Base-by-base conservation (phyloP, 352 stramenopile species). In the Globisporangium uncinulatum region DNA sequence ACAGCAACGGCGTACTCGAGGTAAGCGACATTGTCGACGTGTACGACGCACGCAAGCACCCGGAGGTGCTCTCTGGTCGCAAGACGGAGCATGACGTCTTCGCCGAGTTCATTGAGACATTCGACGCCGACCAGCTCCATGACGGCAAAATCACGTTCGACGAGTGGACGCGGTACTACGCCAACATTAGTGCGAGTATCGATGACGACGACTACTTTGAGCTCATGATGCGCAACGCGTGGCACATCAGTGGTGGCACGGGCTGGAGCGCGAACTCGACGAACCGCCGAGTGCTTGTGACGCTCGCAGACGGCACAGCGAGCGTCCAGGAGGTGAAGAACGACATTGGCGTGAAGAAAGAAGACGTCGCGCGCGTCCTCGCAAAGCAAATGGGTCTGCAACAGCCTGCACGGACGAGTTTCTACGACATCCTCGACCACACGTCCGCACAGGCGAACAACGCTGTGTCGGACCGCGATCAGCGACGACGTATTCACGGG, bases 151-250 rank as follows among this genome's bases (percentile, higher is more conserved):
- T 92, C 39, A 74, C 64, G 20, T 78, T 81, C 20, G 71, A 82
- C 15, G 71, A 83, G 13, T 92, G 79, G 79, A 74, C 77, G 39
- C 72, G 84, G 21, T 98, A 97, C 70, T 98, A 98, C 69, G 66
- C 73, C 4, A 96, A 96, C 61, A 71, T 97, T 29, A 93, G 81
- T 32, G 83, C 83, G 19, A 75, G 66, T 37, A 92, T 97, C 56
- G 87, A 97, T 50, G 79, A 94, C 67, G 91, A 97, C 62, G 86
- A 97, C 39, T 96, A 97, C 59, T 97, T 97, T 59, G 87, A 96
- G 70, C 67, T 93, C 46, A 94, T 97, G 83, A 89, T 97, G 65
- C 83, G 86, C 56, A 97, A 96, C 57, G 79, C 78, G 4, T 88
- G 78, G 78, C 75, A 88, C 51, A 70, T 93, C 36, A 75, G 66